Percentiles rank a stretch among this genome's conserved stretches.
These are phyloP conservation scores for Sugiyamaella valdiviana DNA, from an alignment of 805 yeast genomes.

Conservation along the genomic window DNA sequence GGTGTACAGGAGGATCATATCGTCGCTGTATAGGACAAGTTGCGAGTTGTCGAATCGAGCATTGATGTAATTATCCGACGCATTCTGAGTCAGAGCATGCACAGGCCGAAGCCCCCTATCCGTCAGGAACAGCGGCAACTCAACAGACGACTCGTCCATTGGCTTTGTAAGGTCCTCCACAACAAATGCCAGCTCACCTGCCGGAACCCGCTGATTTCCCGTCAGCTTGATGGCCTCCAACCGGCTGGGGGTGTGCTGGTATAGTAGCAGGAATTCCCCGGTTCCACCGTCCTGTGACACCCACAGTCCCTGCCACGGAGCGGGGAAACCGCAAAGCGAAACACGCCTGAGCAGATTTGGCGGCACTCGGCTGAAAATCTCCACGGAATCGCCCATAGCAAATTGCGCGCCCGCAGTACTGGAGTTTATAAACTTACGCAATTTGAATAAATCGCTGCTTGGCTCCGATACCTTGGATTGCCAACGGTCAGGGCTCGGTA, in stretches of 20 bases:
- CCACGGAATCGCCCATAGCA: constrained; percentile 19
- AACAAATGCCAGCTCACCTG: constrained; percentile 26
- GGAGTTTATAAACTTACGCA: neutral
- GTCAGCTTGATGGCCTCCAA: constrained; percentile 29
- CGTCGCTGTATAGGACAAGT: neutral
- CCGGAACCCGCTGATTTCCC: constrained; percentile 22
- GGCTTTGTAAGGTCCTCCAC: constrained; percentile 17
- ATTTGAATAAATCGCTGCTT: neutral
- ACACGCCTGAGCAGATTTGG: constrained; percentile 11
- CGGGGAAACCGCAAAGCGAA: neutral
- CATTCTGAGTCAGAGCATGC: neutral
- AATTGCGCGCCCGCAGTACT: too few species aligned
- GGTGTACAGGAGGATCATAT: neutral
- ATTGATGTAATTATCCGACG: neutral
- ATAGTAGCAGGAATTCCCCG: constrained; percentile 22
- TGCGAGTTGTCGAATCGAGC: neutral
- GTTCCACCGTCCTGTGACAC: constrained; percentile 19
- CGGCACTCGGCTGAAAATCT: constrained; percentile 21
- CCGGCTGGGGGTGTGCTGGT: constrained; percentile 21
- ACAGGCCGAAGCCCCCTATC: neutral
- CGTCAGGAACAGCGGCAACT: neutral
- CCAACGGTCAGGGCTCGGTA: too few species aligned
- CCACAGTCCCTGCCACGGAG: constrained; percentile 28
- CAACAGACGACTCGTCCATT: neutral
- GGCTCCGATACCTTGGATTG: neutral